A percentile compares a stretch with the other conserved stretches of the same genome.
Conservation (phyloP, 371 early-diverging fungal species). For the Mucor ambiguus region DNA sequence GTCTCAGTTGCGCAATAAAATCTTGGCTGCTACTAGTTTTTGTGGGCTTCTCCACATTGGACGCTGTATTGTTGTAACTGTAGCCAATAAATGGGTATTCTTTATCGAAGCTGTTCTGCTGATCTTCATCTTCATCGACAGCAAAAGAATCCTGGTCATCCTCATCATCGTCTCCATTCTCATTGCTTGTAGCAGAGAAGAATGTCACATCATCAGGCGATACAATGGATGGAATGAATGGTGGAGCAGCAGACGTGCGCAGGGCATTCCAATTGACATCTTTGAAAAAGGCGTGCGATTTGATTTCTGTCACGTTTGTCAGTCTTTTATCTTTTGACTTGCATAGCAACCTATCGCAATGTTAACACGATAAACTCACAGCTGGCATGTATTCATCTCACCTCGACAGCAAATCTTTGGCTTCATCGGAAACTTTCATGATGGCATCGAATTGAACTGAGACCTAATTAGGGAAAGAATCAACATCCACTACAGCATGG, state of each 20-base stretch:
- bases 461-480: constrained; percentile 3
- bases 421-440: constrained; percentile 67
- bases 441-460: constrained; percentile 62
- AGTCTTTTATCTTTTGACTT: constrained; percentile 69
- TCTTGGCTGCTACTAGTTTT: not conserved
- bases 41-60: not conserved
- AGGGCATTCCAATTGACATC: constrained; percentile 76
- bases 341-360: constrained; percentile 64
- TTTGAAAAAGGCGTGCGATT: constrained; percentile 83
- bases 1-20: constrained; percentile 3
- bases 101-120: constrained; percentile 51
- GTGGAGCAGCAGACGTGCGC: constrained; percentile 54
- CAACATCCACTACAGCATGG: not conserved
- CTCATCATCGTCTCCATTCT: constrained; percentile 39
- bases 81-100: constrained; percentile 89
- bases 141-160: constrained; percentile 31
- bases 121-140: constrained; percentile 34
- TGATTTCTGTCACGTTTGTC: constrained; percentile 75
- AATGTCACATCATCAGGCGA: constrained; percentile 87
- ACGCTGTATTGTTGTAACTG: not conserved
- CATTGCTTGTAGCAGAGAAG: constrained; percentile 75
- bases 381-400: constrained; percentile 27
- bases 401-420: constrained; percentile 79
- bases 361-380: not conserved
- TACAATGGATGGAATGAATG: constrained; percentile 81